A percentile compares a stretch with the other conserved stretches of the same genome.
Conservation (phyloP, 495 filamentous ascomycete genomes). For the Aspergillus kassunensis region DNA sequence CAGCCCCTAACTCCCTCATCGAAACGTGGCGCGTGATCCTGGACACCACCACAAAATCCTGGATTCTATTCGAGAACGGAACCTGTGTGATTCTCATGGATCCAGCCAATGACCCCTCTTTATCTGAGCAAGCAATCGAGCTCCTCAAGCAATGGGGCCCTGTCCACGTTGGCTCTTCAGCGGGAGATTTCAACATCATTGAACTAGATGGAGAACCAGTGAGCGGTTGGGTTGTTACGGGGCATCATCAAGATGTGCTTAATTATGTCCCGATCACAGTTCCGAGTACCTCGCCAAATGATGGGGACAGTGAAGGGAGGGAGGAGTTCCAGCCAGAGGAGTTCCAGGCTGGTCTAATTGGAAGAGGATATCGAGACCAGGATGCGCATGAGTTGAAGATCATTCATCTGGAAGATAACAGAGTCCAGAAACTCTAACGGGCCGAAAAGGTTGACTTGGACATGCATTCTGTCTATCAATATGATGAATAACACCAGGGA, state of each 20-base stretch:
- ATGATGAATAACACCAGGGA: no score
- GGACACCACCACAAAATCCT: no score
- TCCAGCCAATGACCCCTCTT: slow-evolving; percentile 5
- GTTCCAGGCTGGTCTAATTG: neutral
- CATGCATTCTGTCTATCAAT: no score
- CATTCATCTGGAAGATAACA: slow-evolving; percentile 8
- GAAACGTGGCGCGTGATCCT: no score
- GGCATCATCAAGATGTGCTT: slow-evolving; percentile 11
- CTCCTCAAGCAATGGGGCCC: slow-evolving; percentile 4
- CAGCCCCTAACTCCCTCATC: no score
- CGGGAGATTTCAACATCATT: slow-evolving; percentile 8
- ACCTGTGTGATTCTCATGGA: slow-evolving; percentile 13
- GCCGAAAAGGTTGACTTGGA: no score
- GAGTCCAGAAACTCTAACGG: no score
- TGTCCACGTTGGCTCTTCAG: neutral
- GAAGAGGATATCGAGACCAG: neutral
- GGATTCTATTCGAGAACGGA: slow-evolving; percentile 13
- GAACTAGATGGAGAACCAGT: neutral
- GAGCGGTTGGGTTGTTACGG: slow-evolving; percentile 7
- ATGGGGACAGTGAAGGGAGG: no score
- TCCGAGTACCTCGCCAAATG: no score
- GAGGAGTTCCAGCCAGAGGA: neutral
- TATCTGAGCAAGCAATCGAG: slow-evolving; percentile 7
- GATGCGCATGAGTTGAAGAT: neutral
- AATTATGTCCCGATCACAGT: slow-evolving; percentile 3